Evolutionary conservation across 441 rosid species (phyloP), one percentile per base, ranked within the genome.

Genomic region (Erysimum cheiri): DNA sequence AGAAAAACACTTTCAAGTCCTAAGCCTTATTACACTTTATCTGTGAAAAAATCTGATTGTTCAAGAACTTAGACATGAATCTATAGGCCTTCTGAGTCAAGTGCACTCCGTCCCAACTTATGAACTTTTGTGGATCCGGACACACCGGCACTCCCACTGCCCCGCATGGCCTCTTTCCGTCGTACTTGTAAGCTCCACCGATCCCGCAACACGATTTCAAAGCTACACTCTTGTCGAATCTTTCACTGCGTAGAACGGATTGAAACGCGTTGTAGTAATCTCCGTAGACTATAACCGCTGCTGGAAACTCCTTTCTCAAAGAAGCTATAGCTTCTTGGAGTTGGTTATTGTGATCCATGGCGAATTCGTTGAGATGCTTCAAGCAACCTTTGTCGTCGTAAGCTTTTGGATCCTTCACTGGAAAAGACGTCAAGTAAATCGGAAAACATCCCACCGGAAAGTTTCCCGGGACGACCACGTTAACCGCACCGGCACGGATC

Each of bases 181-280:
- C 55, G 39, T 67, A 82, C 63, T 69, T 59, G 44, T 82, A 75
- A 24, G 60, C 77, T 32, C 81, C 80, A 54, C 83, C 82, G 17
- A 50, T 26, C 5, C 89, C 84, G 2, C 85, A 85, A 15, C 83
- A 81, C 14, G 83, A 76, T n/a, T 72, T 85, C 47, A 71, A 84
- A 3, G 78, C 24, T 2, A 60, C 35, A 10, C 32, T 37, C 19
- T 61, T 49, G 36, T 84, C 86, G 22, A 86, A 82, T 13, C 74
- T 73, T 3, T n/a, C 70, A 54, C 36, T 0, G 14, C 67, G 37
- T 15, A 74, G 22, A 59, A 82, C 36, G 55, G 49, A 77, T 4
- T n/a, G 19, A 76, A 76, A 82, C 36, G 84, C 82, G 4, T 64
- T 50, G 53, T 75, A 77, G 58, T 71, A 70, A 64, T 82, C 72